Evolutionary conservation across 441 rosid genomes (phyloP), one percentile per base, ranked within the genome.

Genomic region (Brassica hybrid): DNA sequence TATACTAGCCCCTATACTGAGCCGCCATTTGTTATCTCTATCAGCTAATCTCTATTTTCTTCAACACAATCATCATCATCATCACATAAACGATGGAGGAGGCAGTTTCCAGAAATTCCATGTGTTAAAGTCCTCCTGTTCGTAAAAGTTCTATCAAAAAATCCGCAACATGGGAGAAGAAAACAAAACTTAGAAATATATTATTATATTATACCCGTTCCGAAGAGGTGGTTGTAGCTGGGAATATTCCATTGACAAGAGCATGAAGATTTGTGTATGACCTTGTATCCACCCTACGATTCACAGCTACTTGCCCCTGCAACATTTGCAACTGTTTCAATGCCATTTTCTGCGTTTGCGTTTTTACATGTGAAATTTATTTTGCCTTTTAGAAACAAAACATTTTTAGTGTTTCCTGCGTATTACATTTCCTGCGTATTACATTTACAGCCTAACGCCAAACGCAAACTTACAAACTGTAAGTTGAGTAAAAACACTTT

Each of bases 71-170:
- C 32, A 27, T 27, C 70, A 73, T 54, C 70, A 25, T 41, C 68
- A 67, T 72, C 48, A 72, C 45, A 61, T 11, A 18, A 56, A 4
- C 23, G 82, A 0, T 5, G 90, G 93, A 74, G 93, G 88, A 5
- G 99, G 96, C 45, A 95, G 77, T 83, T 80, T 95, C 99, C 99
- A 95, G 84, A 69, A 95, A 84, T 95, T 95, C 98, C 98, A 95
- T 16, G 95, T 78, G 84, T 27, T 27, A 27, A 27, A 27, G 32
- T 27, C 32, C 32, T 27, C 32, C 32, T 27, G 32, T 27, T 27
- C 0, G 32, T 5, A 27, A 27, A 27, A 27, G 6, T 27, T 27
- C 32, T 27, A 27, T 27, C 32, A 27, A 5, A 27, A 21, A 27
- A 27, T 27, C 32, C 32, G 32, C 32, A 27, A 27, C 6, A 27